Evolutionary conservation across 2,329 filamentous ascomycete species (phyloP).

Genomic region (Cytospora chrysosperma): DNA sequence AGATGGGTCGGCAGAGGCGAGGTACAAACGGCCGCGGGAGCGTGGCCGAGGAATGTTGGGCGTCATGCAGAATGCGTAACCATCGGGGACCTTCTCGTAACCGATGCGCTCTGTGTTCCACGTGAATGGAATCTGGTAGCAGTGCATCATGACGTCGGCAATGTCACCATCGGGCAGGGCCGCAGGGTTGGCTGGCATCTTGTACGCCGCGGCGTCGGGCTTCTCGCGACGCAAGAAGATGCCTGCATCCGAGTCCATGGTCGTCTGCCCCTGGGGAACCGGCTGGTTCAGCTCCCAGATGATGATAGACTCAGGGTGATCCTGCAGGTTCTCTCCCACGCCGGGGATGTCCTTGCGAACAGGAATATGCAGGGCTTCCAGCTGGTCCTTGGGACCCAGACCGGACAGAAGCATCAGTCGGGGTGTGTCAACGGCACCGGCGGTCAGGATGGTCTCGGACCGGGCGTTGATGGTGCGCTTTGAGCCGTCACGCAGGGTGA

Average conservation of each 20-base stretch:
- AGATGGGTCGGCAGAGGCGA: conserved; percentile 70
- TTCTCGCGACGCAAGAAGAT: conserved; percentile 81
- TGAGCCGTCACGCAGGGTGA: conserved; percentile 58
- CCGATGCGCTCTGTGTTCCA: conserved; percentile 81
- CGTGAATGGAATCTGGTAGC: conserved; percentile 92
- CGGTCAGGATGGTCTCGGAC: conserved; percentile 75
- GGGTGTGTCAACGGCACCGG: conserved; percentile 79
- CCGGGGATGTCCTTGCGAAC: conserved; percentile 58
- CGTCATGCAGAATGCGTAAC: conserved; percentile 89
- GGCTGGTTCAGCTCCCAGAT: conserved; percentile 78
- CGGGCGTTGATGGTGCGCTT: conserved; percentile 60
- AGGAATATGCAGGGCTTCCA: conserved; percentile 52
- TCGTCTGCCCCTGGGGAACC: conserved; percentile 75
- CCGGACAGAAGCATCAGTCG: conserved; percentile 61
- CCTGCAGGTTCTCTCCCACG: conserved; percentile 60
- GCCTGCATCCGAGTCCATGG: conserved; percentile 87
- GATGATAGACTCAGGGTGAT: conserved; percentile 61
- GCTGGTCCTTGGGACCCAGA: conserved; percentile 54
- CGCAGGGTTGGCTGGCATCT: conserved; percentile 47
- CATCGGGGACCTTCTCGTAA: conserved; percentile 61
- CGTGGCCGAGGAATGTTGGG: conserved; percentile 85
- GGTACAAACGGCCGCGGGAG: conserved; percentile 73
- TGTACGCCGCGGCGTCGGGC: conserved; percentile 62
- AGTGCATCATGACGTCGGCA: conserved; percentile 90
- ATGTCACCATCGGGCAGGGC: conserved; percentile 65